Conservation (phyloP, 2,329 filamentous ascomycete genomes). For the Penicillium sclerotigenum region DNA sequence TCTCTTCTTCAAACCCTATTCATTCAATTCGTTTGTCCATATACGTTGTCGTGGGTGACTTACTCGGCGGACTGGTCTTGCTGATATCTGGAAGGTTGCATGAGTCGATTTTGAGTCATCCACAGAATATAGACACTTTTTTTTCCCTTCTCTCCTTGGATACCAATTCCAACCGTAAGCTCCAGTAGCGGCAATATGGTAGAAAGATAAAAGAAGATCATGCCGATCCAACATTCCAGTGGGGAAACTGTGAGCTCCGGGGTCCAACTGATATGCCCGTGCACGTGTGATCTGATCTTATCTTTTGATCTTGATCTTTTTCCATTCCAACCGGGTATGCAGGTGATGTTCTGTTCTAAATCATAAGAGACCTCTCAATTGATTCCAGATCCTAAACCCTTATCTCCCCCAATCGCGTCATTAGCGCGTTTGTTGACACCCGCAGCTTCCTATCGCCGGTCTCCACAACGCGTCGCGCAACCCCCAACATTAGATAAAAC, state of each 20-base stretch:
- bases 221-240: constrained; percentile 23
- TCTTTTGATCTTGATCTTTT: constrained; percentile 11
- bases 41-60: constrained; percentile 15
- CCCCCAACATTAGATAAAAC: constrained; percentile 1
- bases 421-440: constrained; percentile 22
- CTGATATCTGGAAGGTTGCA: not conserved
- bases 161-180: not conserved
- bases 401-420: constrained; percentile 4
- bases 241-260: constrained; percentile 17
- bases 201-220: constrained; percentile 15
- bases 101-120: not conserved
- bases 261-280: constrained; percentile 23
- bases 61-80: not conserved
- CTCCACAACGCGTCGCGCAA: constrained; percentile 26
- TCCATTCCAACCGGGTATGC: not conserved
- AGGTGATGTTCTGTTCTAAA: not conserved
- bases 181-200: not conserved
- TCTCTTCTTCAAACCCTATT: constrained; percentile 20
- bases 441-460: constrained; percentile 8
- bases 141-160: not conserved
- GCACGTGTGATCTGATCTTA: constrained; percentile 25
- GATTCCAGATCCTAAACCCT: not conserved
- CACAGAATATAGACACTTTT: constrained; percentile 13
- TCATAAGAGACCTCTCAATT: not conserved
- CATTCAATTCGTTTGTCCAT: constrained; percentile 24